Evolutionary conservation across 2,329 filamentous ascomycete genomes (phyloP).

Genomic region (Sporothrix luriei): DNA sequence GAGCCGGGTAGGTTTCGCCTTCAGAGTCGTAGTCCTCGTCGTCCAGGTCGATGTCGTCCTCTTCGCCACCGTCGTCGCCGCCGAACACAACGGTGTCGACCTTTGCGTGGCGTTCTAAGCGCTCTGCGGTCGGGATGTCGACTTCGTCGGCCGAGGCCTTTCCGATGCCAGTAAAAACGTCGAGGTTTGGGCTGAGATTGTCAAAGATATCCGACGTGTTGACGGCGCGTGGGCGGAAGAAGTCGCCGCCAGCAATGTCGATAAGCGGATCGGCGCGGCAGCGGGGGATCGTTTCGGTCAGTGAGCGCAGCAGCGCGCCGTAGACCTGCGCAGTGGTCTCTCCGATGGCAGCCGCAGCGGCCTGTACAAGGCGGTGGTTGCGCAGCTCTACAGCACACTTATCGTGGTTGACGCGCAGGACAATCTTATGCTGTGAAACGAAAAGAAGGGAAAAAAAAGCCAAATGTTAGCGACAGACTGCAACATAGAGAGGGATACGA

Average conservation of each 20-base stretch:
- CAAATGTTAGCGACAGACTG: slow-evolving; percentile 29
- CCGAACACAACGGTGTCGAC: slow-evolving; percentile 37
- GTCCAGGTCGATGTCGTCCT: slow-evolving; percentile 42
- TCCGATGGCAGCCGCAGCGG: slow-evolving; percentile 71
- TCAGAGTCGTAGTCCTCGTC: slow-evolving; percentile 40
- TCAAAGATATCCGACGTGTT: slow-evolving; percentile 61
- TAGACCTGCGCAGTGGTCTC: slow-evolving; percentile 78
- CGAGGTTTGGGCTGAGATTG: slow-evolving; percentile 55
- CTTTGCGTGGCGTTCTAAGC: slow-evolving; percentile 44
- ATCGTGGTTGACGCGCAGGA: slow-evolving; percentile 80
- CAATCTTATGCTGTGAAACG: slow-evolving; percentile 62
- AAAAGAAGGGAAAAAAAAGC: slow-evolving; percentile 19
- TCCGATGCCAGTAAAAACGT: slow-evolving; percentile 61
- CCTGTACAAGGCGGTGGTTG: slow-evolving; percentile 73
- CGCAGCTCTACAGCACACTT: slow-evolving; percentile 82
- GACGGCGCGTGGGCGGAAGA: slow-evolving; percentile 45
- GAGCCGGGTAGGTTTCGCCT: slow-evolving; percentile 31
- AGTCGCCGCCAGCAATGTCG: slow-evolving; percentile 48
- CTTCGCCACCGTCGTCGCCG: slow-evolving; percentile 43
- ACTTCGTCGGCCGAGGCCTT: slow-evolving; percentile 54
- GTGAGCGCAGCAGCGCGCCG: slow-evolving; percentile 66
- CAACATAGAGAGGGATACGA: background rate
- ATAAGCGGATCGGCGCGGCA: slow-evolving; percentile 64
- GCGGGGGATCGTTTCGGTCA: slow-evolving; percentile 68
- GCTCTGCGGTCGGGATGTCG: slow-evolving; percentile 53